Evolutionary conservation across 1,284 basidiomycete genomes (phyloP).

Genomic region (Ustilago hordei): DNA sequence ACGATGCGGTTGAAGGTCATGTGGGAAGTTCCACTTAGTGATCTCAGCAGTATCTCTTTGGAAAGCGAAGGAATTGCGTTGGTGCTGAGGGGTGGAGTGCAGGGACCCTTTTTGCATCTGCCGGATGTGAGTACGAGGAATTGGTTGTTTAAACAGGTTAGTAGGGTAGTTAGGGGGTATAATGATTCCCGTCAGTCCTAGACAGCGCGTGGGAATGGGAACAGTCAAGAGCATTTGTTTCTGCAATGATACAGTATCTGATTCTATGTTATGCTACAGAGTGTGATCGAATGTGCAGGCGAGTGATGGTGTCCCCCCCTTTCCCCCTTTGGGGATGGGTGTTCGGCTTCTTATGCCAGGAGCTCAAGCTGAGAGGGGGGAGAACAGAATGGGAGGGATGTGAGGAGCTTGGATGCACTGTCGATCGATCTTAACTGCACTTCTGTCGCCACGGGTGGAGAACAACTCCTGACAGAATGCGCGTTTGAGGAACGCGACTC

Average conservation of each 20-base stretch:
- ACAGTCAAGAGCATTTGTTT: neutral
- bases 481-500: neutral
- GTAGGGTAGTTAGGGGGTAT: constrained; percentile 59
- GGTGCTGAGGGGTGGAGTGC: constrained; percentile 74
- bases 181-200: constrained; percentile 41
- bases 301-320: no score
- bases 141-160: constrained; percentile 75
- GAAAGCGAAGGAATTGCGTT: constrained; percentile 72
- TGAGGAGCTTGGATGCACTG: no score
- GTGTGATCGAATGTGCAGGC: no score
- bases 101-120: constrained; percentile 74
- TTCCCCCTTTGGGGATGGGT: no score
- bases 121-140: constrained; percentile 72
- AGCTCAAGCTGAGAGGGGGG: no score
- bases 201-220: neutral
- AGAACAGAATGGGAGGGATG: no score
- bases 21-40: constrained; percentile 91
- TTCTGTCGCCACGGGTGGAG: no score
- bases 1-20: constrained; percentile 85
- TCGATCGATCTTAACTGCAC: no score
- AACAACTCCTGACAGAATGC: no score
- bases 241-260: no score
- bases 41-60: constrained; percentile 83
- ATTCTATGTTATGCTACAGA: no score
- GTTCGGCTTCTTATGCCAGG: no score